Percentiles rank a stretch among this genome's conserved stretches.
Conservation (phyloP, 2,329 filamentous ascomycete species). For the Fusarium multiceps region DNA sequence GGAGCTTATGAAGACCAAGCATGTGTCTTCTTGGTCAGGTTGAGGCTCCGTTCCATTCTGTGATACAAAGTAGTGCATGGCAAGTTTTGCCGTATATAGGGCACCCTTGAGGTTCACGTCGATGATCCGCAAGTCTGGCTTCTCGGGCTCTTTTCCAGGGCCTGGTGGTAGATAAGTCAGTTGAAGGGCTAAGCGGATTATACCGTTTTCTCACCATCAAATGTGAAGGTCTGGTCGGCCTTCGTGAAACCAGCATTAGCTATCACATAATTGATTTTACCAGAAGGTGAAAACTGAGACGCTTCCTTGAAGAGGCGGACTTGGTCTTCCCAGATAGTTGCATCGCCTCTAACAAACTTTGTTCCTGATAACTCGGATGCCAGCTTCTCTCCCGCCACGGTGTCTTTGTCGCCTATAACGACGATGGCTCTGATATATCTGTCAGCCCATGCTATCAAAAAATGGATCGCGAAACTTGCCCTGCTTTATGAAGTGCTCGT, state of each 20-base stretch:
- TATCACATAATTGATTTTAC: not conserved
- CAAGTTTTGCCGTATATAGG: not conserved
- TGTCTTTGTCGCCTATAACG: not conserved
- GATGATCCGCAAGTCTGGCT: not conserved
- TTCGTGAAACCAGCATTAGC: slow-evolving; percentile 10
- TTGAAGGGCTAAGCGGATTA: fast-evolving
- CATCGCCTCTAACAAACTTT: not conserved
- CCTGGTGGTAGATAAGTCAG: not conserved
- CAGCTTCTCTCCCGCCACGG: not conserved
- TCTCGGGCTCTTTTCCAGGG: not conserved
- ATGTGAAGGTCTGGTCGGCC: not conserved
- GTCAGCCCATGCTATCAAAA: fast-evolving
- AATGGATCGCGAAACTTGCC: not conserved
- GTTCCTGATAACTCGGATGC: not conserved
- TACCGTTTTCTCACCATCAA: not conserved
- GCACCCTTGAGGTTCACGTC: not conserved
- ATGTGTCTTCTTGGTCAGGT: not conserved
- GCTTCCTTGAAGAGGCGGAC: not conserved
- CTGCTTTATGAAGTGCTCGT: not conserved
- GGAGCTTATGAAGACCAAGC: not conserved
- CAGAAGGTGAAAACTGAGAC: not conserved
- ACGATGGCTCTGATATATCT: not conserved
- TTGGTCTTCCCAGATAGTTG: not conserved
- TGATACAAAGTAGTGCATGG: slow-evolving; percentile 2
- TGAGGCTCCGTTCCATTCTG: not conserved